Evolutionary conservation across 768 basidiomycete species (phyloP), one percentile per base, ranked within the genome.

Genomic region (Coprinellus aureogranulatus): DNA sequence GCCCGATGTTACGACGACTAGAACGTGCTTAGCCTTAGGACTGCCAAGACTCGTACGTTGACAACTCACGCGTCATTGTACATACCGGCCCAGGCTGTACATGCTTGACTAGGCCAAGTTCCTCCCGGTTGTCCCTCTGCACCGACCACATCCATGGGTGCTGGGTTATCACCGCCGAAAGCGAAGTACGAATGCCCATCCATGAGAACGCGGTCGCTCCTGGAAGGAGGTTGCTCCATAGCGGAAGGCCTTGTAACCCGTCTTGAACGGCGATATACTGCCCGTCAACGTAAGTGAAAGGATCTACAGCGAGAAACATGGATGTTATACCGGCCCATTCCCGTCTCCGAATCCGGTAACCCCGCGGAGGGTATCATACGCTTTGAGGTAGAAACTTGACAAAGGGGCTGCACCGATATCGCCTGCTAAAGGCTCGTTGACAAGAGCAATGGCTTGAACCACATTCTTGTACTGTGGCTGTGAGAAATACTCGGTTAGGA

Each of bases 301-400:
- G 45, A 57, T 44, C 4, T 9, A 31, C 8, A 39, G 20, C 30
- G 48, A 31, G 18, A 51, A 58, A 18, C n/a, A 3, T 28, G 14
- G 20, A 27, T 18, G 28, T 62, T 68, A 31, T 42, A 73, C 71
- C 8, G 70, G 86, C 66, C 74, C 88, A 70, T 77, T 84, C 67
- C 89, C 90, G 41, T 78, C 83, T 1, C 92, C 92, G 40, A 77
- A 68, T 11, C 92, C 92, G 12, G 90, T 92, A 63, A 90, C 83
- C 34, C 72, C 70, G 26, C 89, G 80, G 53, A 90, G 82, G 74
- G 84, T 81, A 50, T 81, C 65, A 69, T 84, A 82, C 62, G 86
- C 74, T 52, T 77, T 62, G 58, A 85, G 70, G 75, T 86, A 80
- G 75, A 89, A 91, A 51, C 80, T 73, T 16, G 79, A 78, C 12